Evolutionary conservation across 2,329 filamentous ascomycete genomes (phyloP).

Genomic region (Helminthosporium solani): DNA sequence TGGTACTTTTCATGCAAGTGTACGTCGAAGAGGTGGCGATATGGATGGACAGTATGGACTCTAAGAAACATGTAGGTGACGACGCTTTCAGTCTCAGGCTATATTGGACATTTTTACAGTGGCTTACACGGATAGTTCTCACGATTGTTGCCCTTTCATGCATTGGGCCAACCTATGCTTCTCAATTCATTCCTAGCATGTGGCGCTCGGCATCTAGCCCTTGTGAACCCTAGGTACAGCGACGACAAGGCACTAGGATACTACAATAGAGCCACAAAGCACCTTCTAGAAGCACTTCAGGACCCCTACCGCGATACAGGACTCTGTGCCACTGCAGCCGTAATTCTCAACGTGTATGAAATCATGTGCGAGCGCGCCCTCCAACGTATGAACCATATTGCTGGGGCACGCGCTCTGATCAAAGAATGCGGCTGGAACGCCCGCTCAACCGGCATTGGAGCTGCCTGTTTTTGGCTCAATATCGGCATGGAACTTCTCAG

Average conservation of each 20-base stretch:
- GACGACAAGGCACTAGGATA: slow-evolving; percentile 79
- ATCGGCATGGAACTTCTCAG: slow-evolving; percentile 87
- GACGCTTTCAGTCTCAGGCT: slow-evolving; percentile 1
- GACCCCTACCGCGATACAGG: slow-evolving; percentile 82
- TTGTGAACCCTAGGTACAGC: slow-evolving; percentile 68
- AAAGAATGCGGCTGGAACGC: slow-evolving; percentile 90
- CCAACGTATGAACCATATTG: slow-evolving; percentile 86
- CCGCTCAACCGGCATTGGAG: slow-evolving; percentile 72
- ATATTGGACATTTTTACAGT: background rate
- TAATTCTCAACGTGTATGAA: slow-evolving; percentile 89
- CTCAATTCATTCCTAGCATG: slow-evolving; percentile 87
- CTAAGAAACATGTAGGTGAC: slow-evolving; percentile 67
- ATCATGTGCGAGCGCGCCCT: slow-evolving; percentile 81
- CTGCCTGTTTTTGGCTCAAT: slow-evolving; percentile 93
- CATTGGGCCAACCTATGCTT: slow-evolving; percentile 81
- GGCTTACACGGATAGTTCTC: slow-evolving; percentile 60
- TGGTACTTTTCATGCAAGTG: slow-evolving; percentile 85
- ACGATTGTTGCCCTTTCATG: slow-evolving; percentile 76
- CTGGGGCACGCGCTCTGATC: slow-evolving; percentile 79
- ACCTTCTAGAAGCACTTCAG: slow-evolving; percentile 73
- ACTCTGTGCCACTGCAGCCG: slow-evolving; percentile 82
- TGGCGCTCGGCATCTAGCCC: slow-evolving; percentile 76
- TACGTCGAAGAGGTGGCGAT: slow-evolving; percentile 87
- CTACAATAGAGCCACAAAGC: slow-evolving; percentile 80
- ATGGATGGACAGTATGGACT: slow-evolving; percentile 94